Evolutionary conservation across 1,139 yeast genomes (phyloP), one percentile per base, ranked within the genome.

Genomic region (Taphrina flavorubra): DNA sequence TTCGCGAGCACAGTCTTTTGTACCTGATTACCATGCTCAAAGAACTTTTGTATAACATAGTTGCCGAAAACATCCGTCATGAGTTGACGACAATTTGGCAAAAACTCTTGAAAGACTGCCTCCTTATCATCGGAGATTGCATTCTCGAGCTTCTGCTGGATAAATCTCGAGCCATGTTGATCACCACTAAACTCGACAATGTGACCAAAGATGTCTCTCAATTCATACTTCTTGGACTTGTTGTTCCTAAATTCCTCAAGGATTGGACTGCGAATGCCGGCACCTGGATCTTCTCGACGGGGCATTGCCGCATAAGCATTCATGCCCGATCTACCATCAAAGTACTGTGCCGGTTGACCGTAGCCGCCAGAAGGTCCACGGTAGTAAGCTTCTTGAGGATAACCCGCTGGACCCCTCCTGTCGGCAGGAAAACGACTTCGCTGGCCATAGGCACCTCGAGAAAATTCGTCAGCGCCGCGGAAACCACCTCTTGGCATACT

Each of bases 41-140:
- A 91, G 76, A 87, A 91, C 79, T 92, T 92, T 78, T 95, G 99
- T 71, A 95, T 90, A 34, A 95, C 98, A 77, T 95, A 95, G 78
- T 95, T 95, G 70, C 99, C 99, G 80, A 95, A 95, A 7, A 94
- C 99, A 80, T 95, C 99, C 8, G 96, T 91, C 89, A 94, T 90
- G 72, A 95, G 81, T 71, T 89, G 94, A 71, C 88, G 82, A 0
- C 95, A 84, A 71, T 86, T 85, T 37, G 87, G 88, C 75, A 91
- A 82, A 58, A 94, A 87, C 78, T 92, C 98, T 73, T 88, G 87
- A 79, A 94, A 92, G 51, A 95, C 85, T 16, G 85, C 86, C 74
- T 90, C 96, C 74, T 89, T 90, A 75, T 91, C 96, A 53, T 85
- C 88, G 16, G 81, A 81, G 11, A 83, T 74, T 0, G 96, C 88